These are phyloP conservation scores for Collybia sordida DNA, from an alignment of 768 basidiomycete species.

Conservation along the genomic window DNA sequence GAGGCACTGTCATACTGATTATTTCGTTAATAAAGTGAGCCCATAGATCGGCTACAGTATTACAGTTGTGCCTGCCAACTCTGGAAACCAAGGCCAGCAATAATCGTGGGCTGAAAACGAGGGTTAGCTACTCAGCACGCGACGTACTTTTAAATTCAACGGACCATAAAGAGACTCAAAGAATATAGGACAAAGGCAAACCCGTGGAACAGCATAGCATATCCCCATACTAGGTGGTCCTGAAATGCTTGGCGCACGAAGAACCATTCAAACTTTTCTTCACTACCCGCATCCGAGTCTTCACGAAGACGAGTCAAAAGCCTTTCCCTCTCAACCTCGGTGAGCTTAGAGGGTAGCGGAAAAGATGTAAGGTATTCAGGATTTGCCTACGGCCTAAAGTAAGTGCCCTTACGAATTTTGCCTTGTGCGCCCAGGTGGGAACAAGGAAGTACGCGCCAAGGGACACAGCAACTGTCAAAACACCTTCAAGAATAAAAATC, in stretches of 20 bases:
- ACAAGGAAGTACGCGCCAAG: constrained; percentile 51
- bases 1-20: constrained; percentile 58
- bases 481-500: constrained; percentile 61
- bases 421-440: constrained; percentile 59
- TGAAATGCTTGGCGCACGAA: constrained; percentile 55
- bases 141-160: constrained; percentile 1
- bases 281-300: constrained; percentile 54
- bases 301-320: constrained; percentile 47
- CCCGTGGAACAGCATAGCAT: constrained; percentile 60
- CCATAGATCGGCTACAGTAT: constrained; percentile 8
- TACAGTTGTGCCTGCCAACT: constrained; percentile 64
- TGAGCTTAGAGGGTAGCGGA: constrained; percentile 35
- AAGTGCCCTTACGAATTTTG: constrained; percentile 46
- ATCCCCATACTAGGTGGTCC: constrained; percentile 61
- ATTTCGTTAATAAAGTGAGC: neutral
- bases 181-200: constrained; percentile 61
- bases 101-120: constrained; percentile 52
- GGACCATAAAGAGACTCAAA: constrained; percentile 56
- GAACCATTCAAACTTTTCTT: constrained; percentile 57
- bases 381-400: neutral
- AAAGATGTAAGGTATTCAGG: neutral
- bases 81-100: constrained; percentile 53
- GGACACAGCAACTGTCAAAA: constrained; percentile 49
- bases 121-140: neutral
- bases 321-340: constrained; percentile 46